Evolutionary conservation across 108 stramenopile genomes (phyloP), one percentile per base, ranked within the genome.

Genomic region (Nannochloropsis gaditana): DNA sequence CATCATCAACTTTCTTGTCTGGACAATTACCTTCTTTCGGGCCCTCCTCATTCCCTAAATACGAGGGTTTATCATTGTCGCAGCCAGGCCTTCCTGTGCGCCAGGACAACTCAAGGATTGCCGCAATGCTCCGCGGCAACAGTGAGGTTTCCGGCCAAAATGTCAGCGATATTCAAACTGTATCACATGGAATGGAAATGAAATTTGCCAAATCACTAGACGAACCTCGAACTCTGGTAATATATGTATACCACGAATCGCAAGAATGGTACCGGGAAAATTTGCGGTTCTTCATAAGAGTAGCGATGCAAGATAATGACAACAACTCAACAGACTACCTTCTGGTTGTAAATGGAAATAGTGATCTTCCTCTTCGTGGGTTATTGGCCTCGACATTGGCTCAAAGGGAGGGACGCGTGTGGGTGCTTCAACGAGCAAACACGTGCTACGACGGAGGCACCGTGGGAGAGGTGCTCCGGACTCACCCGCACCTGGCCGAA

Each of bases 181-280:
- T 31, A 31, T 31, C 31, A 31, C 31, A 31, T 31, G 31, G 31
- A 31, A 31, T 31, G 31, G 31, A 31, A 31, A 31, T 31, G 1
- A 31, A 31, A 31, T 31, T 31, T 31, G 31, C 31, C 31, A 31
- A 31, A 31, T 31, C 31, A 31, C 31, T 31, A 31, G 31, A 31
- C 31, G 31, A 31, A 31, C 31, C 31, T 31, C 59, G 59, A 15
- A 73, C 59, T 3, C 59, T 73, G 59, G 59, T 73, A 0, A 73
- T 73, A n/a, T 73, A 73, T n/a, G 59, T 73, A n/a, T 73, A 73
- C 59, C 59, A 73, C n/a, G 59, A 73, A n/a, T 73, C 59, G 19
- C 15, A 73, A 15, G 59, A 73, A n/a, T 73, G 59, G 59, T 73
- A 73, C 59, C 15, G n/a, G 59, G 59, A 73, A 15, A 73, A 73